phyloP scores from a whole-genome alignment of 208 protist species.

The Phytomonas francai region DNA sequence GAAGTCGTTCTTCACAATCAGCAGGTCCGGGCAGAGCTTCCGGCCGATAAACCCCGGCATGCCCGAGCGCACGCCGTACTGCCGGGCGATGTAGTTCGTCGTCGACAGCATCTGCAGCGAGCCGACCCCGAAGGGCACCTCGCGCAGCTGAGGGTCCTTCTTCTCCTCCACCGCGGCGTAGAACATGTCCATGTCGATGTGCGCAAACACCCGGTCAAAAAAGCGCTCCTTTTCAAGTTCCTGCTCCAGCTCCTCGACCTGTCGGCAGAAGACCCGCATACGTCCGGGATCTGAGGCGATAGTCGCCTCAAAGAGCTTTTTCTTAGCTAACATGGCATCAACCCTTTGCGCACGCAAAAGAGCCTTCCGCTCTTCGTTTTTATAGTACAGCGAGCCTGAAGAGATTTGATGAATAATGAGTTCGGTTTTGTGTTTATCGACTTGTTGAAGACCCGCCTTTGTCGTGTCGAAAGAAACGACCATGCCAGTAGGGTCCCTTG shows the following conservation, averaged over 20 bases:
- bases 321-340: conserved; percentile 29
- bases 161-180: conserved; percentile 81
- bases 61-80: conserved; percentile 89
- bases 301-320: conserved; percentile 17
- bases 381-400: conserved; percentile 51
- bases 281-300: conserved; percentile 11
- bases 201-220: conserved; percentile 38
- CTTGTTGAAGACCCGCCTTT: conserved; percentile 58
- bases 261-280: background rate
- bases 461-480: conserved; percentile 47
- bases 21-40: conserved; percentile 76
- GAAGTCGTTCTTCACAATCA: conserved; percentile 73
- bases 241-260: conserved; percentile 7
- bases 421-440: conserved; percentile 48
- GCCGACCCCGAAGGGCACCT: conserved; percentile 90
- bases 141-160: conserved; percentile 71
- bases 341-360: conserved; percentile 26
- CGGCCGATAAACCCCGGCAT: conserved; percentile 93
- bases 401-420: conserved; percentile 44
- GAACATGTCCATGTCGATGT: conserved; percentile 92
- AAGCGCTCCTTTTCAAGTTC: conserved; percentile 26
- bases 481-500: background rate
- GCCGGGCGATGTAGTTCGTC: conserved; percentile 90
- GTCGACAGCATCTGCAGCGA: conserved; percentile 88
- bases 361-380: conserved; percentile 63